phyloP scores from a whole-genome alignment of 2,329 filamentous ascomycete species.

The Fusarium tricinctum region DNA sequence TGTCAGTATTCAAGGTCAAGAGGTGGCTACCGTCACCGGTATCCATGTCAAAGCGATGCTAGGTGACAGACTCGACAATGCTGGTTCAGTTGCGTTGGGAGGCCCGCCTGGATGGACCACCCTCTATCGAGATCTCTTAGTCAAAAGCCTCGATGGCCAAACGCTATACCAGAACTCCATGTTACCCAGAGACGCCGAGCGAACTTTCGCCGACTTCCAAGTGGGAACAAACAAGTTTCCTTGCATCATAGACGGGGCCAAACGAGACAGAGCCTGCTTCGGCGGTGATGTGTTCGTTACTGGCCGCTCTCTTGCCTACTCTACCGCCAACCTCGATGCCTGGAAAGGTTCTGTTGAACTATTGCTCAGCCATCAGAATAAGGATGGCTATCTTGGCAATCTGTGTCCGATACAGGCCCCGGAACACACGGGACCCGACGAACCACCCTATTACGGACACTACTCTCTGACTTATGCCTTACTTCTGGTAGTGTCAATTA shows the following conservation, averaged over 20 bases:
- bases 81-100: slow-evolving; percentile 1
- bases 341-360: neutral
- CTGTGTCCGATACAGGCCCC: slow-evolving; percentile 11
- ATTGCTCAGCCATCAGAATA: neutral
- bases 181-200: rapidly evolving
- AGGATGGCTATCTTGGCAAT: slow-evolving; percentile 13
- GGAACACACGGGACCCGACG: neutral
- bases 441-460: slow-evolving; percentile 2
- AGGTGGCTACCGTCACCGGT: neutral
- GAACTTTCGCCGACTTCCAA: neutral
- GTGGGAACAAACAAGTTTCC: slow-evolving; percentile 4
- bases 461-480: slow-evolving; percentile 6
- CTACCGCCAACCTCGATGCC: neutral
- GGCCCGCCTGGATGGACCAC: neutral
- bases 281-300: slow-evolving; percentile 2
- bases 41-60: neutral
- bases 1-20: neutral
- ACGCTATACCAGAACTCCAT: neutral
- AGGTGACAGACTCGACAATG: slow-evolving; percentile 7
- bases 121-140: neutral
- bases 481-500: neutral
- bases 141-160: rapidly evolving
- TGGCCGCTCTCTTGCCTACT: slow-evolving; percentile 4
- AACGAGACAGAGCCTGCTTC: slow-evolving; percentile 4
- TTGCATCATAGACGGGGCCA: slow-evolving; percentile 1